Percentiles rank a stretch among this genome's conserved stretches.
These are phyloP conservation scores for Solanum tarapatanum DNA, from an alignment of 257 asterid genomes.

Conservation along the genomic window DNA sequence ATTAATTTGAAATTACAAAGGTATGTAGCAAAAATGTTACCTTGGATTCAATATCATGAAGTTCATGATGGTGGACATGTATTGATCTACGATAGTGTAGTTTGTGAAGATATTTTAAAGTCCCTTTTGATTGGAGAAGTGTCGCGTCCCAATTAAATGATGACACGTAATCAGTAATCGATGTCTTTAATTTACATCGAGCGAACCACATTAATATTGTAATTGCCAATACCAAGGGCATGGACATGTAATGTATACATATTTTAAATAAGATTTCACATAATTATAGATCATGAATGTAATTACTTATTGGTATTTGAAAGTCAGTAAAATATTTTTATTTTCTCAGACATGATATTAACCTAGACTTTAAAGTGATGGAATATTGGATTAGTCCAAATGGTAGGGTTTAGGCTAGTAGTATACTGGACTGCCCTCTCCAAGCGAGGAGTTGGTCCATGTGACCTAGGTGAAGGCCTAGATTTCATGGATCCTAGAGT, in stretches of 20 bases:
- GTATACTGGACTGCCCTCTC: not conserved
- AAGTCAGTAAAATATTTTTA: not conserved
- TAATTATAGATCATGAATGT: not conserved
- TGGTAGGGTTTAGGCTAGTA: not conserved
- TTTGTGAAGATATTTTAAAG: not conserved
- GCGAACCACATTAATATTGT: not conserved
- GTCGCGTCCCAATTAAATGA: too few relatives aligned
- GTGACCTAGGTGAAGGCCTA: too few relatives aligned
- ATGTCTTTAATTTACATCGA: too few relatives aligned
- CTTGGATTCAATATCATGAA: not conserved
- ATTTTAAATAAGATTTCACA: not conserved
- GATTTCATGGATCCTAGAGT: too few relatives aligned
- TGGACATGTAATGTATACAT: not conserved
- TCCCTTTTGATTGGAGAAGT: not conserved
- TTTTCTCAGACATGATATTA: not conserved
- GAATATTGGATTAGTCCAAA: not conserved
- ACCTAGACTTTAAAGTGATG: not conserved
- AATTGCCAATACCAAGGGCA: not conserved
- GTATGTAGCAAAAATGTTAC: not conserved
- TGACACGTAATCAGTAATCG: too few relatives aligned
- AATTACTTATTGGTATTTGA: not conserved
- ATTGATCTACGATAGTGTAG: not conserved
- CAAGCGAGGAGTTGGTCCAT: too few relatives aligned
- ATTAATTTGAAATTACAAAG: not conserved
- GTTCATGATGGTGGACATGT: not conserved